Percentiles rank a stretch among this genome's conserved stretches.
These are phyloP conservation scores for Pleurotus platypus DNA, from an alignment of 768 basidiomycete species.

Conservation along the genomic window DNA sequence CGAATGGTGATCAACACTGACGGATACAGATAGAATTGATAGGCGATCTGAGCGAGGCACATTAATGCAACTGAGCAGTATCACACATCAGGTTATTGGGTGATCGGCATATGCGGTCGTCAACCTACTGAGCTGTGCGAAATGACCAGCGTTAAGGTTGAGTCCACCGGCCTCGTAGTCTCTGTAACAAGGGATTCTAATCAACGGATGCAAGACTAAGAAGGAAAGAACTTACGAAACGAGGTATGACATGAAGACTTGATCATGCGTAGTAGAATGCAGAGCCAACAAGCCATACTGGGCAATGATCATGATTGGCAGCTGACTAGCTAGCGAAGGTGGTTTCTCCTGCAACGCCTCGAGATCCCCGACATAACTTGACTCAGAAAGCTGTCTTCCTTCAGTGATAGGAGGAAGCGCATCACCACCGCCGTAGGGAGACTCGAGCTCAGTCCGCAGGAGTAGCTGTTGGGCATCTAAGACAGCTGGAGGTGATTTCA, in stretches of 20 bases:
- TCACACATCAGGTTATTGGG: constrained; percentile 9
- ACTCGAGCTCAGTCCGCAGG: constrained; percentile 36
- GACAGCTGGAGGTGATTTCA: constrained; percentile 73
- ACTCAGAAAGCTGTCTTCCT: constrained; percentile 30
- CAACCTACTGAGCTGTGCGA: constrained; percentile 80
- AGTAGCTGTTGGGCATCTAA: constrained; percentile 66
- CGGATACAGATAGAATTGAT: constrained; percentile 91
- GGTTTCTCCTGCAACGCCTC: constrained; percentile 49
- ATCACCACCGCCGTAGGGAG: constrained; percentile 26
- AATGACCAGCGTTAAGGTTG: constrained; percentile 87
- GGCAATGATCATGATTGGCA: constrained; percentile 82
- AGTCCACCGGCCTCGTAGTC: constrained; percentile 85
- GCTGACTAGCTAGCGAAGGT: constrained; percentile 64
- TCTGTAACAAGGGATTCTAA: constrained; percentile 33
- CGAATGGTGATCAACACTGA: constrained; percentile 35
- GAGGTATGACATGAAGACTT: constrained; percentile 88
- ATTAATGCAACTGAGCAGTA: constrained; percentile 72
- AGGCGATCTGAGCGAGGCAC: constrained; percentile 91
- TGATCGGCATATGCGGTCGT: neutral
- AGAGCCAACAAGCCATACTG: constrained; percentile 90
- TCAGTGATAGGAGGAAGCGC: constrained; percentile 52
- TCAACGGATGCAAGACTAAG: neutral
- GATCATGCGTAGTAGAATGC: constrained; percentile 87
- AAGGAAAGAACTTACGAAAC: constrained; percentile 59
- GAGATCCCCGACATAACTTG: constrained; percentile 9